Conservation (phyloP, 495 filamentous ascomycete species). For the Neurospora sp. region DNA sequence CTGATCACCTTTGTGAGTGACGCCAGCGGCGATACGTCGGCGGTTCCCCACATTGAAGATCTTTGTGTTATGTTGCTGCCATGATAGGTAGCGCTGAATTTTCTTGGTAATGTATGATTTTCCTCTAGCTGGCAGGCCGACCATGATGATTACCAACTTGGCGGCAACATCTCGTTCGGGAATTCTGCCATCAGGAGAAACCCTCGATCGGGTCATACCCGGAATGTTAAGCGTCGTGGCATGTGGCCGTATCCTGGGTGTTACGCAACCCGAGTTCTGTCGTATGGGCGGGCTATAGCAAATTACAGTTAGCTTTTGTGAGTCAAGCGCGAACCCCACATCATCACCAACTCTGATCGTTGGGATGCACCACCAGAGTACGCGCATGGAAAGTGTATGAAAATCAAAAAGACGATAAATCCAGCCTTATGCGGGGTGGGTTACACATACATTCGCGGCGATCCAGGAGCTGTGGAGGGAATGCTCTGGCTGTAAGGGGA, state of each 20-base stretch:
- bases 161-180: constrained; percentile 84
- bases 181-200: constrained; percentile 90
- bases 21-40: constrained; percentile 66
- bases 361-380: background rate
- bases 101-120: constrained; percentile 99
- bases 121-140: constrained; percentile 85
- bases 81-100: constrained; percentile 86
- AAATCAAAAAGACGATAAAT: background rate
- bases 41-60: constrained; percentile 98
- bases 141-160: constrained; percentile 97
- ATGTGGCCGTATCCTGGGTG: constrained; percentile 55
- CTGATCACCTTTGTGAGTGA: constrained; percentile 16
- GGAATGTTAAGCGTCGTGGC: constrained; percentile 82
- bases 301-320: constrained; percentile 10
- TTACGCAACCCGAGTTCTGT: constrained; percentile 51
- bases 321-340: background rate
- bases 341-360: background rate
- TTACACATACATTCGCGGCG: constrained; percentile 42
- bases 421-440: background rate
- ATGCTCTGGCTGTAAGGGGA: constrained; percentile 40
- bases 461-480: constrained; percentile 42
- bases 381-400: background rate
- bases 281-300: constrained; percentile 39
- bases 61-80: constrained; percentile 87
- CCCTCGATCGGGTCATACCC: constrained; percentile 79